Percentiles rank a stretch among this genome's conserved stretches.
Conservation (phyloP, 1,284 basidiomycete species). For the Trichosporon inkin region DNA sequence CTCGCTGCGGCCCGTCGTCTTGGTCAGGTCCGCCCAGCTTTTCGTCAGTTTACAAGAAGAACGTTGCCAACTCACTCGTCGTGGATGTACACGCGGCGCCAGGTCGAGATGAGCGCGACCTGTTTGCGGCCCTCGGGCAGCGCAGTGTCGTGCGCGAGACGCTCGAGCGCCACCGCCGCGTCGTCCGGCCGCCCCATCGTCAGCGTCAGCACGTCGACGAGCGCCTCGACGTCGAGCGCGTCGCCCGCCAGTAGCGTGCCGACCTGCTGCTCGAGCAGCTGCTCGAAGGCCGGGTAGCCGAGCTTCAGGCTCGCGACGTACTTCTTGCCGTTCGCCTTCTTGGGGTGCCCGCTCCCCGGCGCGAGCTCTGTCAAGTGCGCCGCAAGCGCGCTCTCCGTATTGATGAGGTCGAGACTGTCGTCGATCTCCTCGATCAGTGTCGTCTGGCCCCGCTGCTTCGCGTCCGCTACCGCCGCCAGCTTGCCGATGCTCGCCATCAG, state of each 20-base stretch:
- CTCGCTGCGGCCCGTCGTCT: constrained; percentile 44
- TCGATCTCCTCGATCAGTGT: constrained; percentile 45
- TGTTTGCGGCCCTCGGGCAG: constrained; percentile 67
- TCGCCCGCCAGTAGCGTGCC: constrained; percentile 15
- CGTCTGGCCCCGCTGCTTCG: constrained; percentile 51
- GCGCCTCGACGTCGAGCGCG: constrained; percentile 51
- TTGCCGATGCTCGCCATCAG: constrained; percentile 88
- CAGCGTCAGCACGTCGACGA: constrained; percentile 56
- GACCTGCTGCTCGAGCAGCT: constrained; percentile 17
- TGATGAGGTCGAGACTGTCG: constrained; percentile 55
- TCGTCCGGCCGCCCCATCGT: constrained; percentile 45
- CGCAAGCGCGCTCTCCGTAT: constrained; percentile 54
- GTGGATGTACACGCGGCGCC: constrained; percentile 79
- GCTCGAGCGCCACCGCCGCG: constrained; percentile 52
- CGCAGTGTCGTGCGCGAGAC: constrained; percentile 51
- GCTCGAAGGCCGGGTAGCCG: constrained; percentile 27
- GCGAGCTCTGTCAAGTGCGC: constrained; percentile 24
- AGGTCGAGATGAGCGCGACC: constrained; percentile 68
- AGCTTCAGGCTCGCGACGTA: constrained; percentile 19
- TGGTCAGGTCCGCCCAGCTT: constrained; percentile 40
- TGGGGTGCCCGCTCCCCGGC: constrained; percentile 11
- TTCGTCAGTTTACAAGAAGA: background rate
- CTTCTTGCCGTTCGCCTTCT: constrained; percentile 18
- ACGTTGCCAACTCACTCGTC: constrained; percentile 64
- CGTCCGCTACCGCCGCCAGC: constrained; percentile 71